phyloP scores from a whole-genome alignment of 345 rosid genomes.

The Pistacia vera region DNA sequence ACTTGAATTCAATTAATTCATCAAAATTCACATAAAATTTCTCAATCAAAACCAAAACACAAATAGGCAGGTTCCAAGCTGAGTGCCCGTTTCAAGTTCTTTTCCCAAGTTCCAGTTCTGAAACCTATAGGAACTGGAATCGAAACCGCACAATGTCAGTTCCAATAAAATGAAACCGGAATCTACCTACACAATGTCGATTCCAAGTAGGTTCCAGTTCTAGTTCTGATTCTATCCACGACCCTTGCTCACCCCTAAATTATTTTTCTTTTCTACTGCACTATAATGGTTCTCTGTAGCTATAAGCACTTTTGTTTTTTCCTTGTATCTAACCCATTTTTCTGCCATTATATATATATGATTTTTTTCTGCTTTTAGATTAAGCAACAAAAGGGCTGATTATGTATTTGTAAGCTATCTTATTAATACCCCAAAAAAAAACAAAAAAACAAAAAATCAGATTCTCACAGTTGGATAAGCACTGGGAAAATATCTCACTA shows the following conservation, averaged over 20 bases:
- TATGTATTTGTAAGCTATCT: neutral
- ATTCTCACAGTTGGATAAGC: conserved; percentile 8
- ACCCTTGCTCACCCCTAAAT: no score
- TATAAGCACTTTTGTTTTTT: neutral
- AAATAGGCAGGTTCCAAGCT: no score
- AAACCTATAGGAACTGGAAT: no score
- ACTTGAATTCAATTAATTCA: no score
- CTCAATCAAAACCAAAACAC: no score
- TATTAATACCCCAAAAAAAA: neutral
- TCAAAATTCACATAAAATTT: no score
- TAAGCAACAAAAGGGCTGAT: neutral
- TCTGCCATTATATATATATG: neutral
- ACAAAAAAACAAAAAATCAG: no score
- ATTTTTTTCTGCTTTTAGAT: no score
- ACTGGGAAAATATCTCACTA: neutral
- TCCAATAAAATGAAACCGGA: no score
- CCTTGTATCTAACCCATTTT: neutral
- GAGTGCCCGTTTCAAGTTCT: no score
- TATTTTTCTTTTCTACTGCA: conserved; percentile 11
- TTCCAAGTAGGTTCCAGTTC: conserved; percentile 16
- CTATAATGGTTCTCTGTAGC: neutral
- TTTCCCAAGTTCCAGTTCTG: no score
- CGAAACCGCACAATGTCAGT: no score
- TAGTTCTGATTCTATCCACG: neutral
- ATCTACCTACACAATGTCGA: neutral